Conservation (phyloP, 2,329 filamentous ascomycete species). For the Exophiala calicioides region DNA sequence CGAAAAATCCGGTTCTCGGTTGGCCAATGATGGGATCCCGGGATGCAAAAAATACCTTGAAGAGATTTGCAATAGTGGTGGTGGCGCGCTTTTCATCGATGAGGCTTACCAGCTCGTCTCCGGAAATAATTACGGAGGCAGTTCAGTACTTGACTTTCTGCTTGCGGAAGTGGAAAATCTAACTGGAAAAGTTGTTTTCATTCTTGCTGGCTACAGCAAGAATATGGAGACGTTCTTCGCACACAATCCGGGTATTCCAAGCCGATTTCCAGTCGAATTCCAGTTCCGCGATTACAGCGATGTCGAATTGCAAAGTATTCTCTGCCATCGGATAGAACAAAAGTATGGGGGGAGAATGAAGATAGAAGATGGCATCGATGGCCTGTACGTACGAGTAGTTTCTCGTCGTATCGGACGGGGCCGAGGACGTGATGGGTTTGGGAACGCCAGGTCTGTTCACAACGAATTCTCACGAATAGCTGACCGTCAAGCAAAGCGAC, state of each 20-base stretch:
- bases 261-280: constrained; percentile 66
- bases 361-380: constrained; percentile 58
- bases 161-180: constrained; percentile 73
- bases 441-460: constrained; percentile 70
- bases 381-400: constrained; percentile 66
- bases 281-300: constrained; percentile 71
- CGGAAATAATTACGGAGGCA: constrained; percentile 59
- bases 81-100: constrained; percentile 74
- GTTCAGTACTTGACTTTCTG: constrained; percentile 67
- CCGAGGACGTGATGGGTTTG: constrained; percentile 67
- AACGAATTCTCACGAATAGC: constrained; percentile 59
- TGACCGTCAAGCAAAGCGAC: constrained; percentile 59
- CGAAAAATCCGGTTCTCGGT: constrained; percentile 67
- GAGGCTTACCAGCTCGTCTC: constrained; percentile 74
- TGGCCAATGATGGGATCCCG: constrained; percentile 63
- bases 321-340: constrained; percentile 56
- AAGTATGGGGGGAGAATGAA: constrained; percentile 60
- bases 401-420: constrained; percentile 62
- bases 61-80: constrained; percentile 57
- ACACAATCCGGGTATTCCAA: constrained; percentile 70
- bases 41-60: constrained; percentile 61
- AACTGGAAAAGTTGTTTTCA: constrained; percentile 67
- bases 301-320: constrained; percentile 62
- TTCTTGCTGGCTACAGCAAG: constrained; percentile 71
- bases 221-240: constrained; percentile 76